A percentile compares a stretch with the other conserved stretches of the same genome.
phyloP scores from a whole-genome alignment of 306 rosid species.

The cucumber (Cucumis sativus) region Cucumber_9930_V3 NC_026657.2:23437001-23437500 shows the following conservation, averaged over 20 bases:
- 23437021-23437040: slow-evolving; percentile 25
- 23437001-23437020: slow-evolving; percentile 15
- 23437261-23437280: slow-evolving; percentile 23
- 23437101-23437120: slow-evolving; percentile 18
- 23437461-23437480: slow-evolving; percentile 12
- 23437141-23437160: slow-evolving; percentile 19
- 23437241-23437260: slow-evolving; percentile 9
- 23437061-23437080: slow-evolving; percentile 12
- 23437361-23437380: neutral
- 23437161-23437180: slow-evolving; percentile 19
- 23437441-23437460: slow-evolving; percentile 24
- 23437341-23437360: no score
- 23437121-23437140: slow-evolving; percentile 26
- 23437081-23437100: slow-evolving; percentile 20
- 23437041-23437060: slow-evolving; percentile 16
- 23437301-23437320: slow-evolving; percentile 8
- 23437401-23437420: slow-evolving; percentile 5
- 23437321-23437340: neutral
- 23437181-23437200: slow-evolving; percentile 15
- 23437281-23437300: slow-evolving; percentile 15
- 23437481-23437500: slow-evolving; percentile 16
- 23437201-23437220: slow-evolving; percentile 18
- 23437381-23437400: slow-evolving; percentile 5
- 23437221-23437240: slow-evolving; percentile 22
- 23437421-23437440: slow-evolving; percentile 15